Evolutionary conservation across 2,329 filamentous ascomycete species (phyloP).

Genomic region (Thelonectria discophora): DNA sequence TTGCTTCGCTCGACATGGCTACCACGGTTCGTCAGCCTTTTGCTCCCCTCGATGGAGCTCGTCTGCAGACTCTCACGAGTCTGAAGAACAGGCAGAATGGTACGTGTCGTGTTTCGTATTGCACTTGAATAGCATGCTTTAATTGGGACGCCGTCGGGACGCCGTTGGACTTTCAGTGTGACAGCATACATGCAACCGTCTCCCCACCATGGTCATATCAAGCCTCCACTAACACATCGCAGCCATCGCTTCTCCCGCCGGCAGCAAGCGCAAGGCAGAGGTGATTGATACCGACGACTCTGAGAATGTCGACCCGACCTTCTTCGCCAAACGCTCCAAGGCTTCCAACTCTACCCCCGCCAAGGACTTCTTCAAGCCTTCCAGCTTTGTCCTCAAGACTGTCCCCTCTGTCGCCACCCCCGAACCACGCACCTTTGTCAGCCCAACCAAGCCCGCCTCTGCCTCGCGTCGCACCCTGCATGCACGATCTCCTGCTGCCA

Average conservation of each 20-base stretch:
- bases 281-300: slow-evolving; percentile 60
- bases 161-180: slow-evolving; percentile 14
- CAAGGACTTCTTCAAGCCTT: slow-evolving; percentile 61
- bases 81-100: slow-evolving; percentile 82
- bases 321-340: slow-evolving; percentile 69
- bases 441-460: slow-evolving; percentile 46
- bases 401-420: slow-evolving; percentile 45
- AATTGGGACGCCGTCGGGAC: slow-evolving; percentile 2
- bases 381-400: slow-evolving; percentile 57
- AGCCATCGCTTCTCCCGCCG: slow-evolving; percentile 54
- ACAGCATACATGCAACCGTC: slow-evolving; percentile 15
- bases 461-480: slow-evolving; percentile 57
- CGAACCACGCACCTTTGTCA: slow-evolving; percentile 43
- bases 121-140: not conserved
- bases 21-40: slow-evolving; percentile 74
- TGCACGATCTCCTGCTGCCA: slow-evolving; percentile 61
- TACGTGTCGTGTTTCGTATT: slow-evolving; percentile 51
- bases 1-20: slow-evolving; percentile 56
- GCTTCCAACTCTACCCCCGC: slow-evolving; percentile 51
- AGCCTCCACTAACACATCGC: slow-evolving; percentile 27
- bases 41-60: slow-evolving; percentile 73
- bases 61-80: slow-evolving; percentile 76
- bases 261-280: slow-evolving; percentile 68
- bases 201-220: slow-evolving; percentile 20
- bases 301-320: slow-evolving; percentile 69